Evolutionary conservation across 345 rosid species (phyloP), one percentile per base, ranked within the genome.

Genomic region (Eucalyptus victrix): DNA sequence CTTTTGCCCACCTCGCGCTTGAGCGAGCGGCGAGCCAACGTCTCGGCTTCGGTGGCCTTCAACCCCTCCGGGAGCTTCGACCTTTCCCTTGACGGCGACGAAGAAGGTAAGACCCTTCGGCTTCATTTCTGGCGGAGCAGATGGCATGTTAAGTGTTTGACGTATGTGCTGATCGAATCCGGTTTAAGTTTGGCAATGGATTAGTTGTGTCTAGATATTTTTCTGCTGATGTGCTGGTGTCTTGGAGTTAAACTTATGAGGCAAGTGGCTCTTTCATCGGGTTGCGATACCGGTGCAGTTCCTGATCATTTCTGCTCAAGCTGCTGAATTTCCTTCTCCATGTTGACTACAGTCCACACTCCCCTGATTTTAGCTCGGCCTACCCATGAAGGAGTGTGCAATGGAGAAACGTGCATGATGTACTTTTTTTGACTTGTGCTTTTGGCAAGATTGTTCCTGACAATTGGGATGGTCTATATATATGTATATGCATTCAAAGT

Each of bases 61-160:
- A 93, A 97, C 85, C 99, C 98, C 60, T 95, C 98, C 0, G 96
- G 99, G n/a, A 96, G 94, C 88, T 97, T 94, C 89, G 97, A 97
- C 91, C 92, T 97, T 89, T 93, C 98, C 54, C 88, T 94, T 50
- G 92, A 89, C 28, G 96, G 89, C 4, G 91, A 91, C 49, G 93
- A 93, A 40, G 92, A 94, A 21, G 96, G 98, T 96, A 90, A 88
- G 67, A 37, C 40, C 50, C 30, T 8, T 12, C 19, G 26, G 50
- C 19, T 40, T 40, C 60, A 28, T 47, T 42, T 88, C 72, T 50
- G n/a, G 50, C 6, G 15, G 40, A 37, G 44, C 58, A 8, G 26
- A 18, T 65, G 72, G 37, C 8, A 40, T 34, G 30, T 23, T n/a
- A 37, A 40, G 13, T 87, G 51, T 12, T 40, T 17, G 85, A 76